Percentiles rank a stretch among this genome's conserved stretches.
Conservation (phyloP, 1,284 basidiomycete species). For the Ceratobasidium sp. region DNA sequence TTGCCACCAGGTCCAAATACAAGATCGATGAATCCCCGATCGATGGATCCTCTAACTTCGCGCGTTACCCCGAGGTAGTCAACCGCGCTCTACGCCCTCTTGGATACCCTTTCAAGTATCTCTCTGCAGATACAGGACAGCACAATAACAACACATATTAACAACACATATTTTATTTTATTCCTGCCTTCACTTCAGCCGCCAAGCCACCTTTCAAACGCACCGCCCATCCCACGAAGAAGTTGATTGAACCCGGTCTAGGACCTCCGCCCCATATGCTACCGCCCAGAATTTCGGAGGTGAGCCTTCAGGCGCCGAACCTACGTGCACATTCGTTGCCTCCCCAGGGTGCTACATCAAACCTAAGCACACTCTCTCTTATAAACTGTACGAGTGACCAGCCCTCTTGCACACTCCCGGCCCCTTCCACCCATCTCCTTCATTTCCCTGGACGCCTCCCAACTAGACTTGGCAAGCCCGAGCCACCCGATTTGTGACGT, state of each 20-base stretch:
- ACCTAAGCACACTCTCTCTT: conserved; percentile 19
- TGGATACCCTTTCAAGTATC: background rate
- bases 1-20: background rate
- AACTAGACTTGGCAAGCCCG: background rate
- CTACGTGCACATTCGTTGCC: background rate
- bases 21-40: background rate
- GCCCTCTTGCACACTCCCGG: background rate
- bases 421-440: background rate
- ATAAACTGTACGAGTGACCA: background rate
- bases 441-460: background rate
- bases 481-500: background rate
- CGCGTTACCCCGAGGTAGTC: conserved; percentile 6
- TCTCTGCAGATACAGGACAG: background rate
- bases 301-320: background rate
- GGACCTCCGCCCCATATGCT: background rate
- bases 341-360: conserved; percentile 16
- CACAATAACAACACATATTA: background rate
- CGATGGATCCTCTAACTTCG: conserved; percentile 3
- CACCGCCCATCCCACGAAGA: background rate
- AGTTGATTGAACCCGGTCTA: conserved; percentile 8
- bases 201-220: background rate
- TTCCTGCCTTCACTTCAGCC: no score
- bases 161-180: no score
- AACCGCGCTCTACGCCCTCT: background rate
- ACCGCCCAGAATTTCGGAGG: background rate